A percentile compares a stretch with the other conserved stretches of the same genome.
Evolutionary conservation across 805 yeast genomes (phyloP).

Genomic region (Ogataea haglerorum): DNA sequence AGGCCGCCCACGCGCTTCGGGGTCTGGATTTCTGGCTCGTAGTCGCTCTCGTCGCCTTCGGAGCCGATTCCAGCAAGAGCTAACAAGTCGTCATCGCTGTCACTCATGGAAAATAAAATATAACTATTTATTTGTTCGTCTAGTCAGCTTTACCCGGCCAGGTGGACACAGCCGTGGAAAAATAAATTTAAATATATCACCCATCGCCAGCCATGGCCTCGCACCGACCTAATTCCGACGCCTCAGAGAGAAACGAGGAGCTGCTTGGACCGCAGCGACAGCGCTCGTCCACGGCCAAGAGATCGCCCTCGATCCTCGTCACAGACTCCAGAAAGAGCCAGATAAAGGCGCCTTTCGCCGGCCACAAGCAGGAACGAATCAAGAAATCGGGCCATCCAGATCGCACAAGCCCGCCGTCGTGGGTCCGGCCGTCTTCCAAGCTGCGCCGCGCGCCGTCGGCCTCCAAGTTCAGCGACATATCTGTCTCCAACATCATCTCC

Average conservation of each 20-base stretch:
- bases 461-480: slow-evolving; percentile 65
- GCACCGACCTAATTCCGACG: slow-evolving; percentile 1
- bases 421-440: slow-evolving; percentile 12
- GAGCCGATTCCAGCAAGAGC: slow-evolving; percentile 87
- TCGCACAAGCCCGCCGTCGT: slow-evolving; percentile 13
- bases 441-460: slow-evolving; percentile 23
- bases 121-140: background rate
- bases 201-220: background rate
- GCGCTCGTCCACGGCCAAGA: slow-evolving; percentile 53
- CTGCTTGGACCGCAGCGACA: slow-evolving; percentile 2
- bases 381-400: slow-evolving; percentile 18
- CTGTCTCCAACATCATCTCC: slow-evolving; percentile 74
- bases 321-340: slow-evolving; percentile 74
- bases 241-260: background rate
- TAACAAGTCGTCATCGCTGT: slow-evolving; percentile 89
- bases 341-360: slow-evolving; percentile 74
- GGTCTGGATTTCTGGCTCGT: slow-evolving; percentile 35
- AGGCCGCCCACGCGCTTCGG: slow-evolving; percentile 20
- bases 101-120: slow-evolving; percentile 52
- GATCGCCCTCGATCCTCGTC: slow-evolving; percentile 91
- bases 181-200: background rate
- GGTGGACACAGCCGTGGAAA: slow-evolving; percentile 2
- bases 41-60: slow-evolving; percentile 32
- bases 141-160: slow-evolving; percentile 6
- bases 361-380: slow-evolving; percentile 39